Percentiles rank a stretch among this genome's conserved stretches.
phyloP scores from a whole-genome alignment of 805 yeast species.

The Zygosaccharomyces bisporus region DNA sequence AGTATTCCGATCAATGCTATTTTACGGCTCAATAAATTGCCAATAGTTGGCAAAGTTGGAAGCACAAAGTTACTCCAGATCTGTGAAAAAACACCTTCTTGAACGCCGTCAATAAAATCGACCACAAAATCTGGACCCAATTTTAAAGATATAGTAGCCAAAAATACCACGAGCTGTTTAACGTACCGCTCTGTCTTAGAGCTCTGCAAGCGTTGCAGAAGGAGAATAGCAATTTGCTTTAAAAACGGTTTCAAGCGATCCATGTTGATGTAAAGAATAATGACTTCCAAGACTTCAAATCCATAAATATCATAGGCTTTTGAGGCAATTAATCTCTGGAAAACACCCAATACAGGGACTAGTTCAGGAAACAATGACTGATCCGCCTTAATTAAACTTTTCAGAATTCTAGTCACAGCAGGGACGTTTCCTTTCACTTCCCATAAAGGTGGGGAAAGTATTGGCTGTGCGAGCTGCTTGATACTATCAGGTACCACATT shows the following conservation, averaged over 20 bases:
- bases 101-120: slow-evolving; percentile 68
- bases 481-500: slow-evolving; percentile 60
- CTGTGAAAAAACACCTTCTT: slow-evolving; percentile 53
- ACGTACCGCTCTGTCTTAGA: slow-evolving; percentile 80
- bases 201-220: slow-evolving; percentile 75
- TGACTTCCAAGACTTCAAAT: slow-evolving; percentile 73
- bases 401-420: slow-evolving; percentile 77
- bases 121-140: slow-evolving; percentile 52
- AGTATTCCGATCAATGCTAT: slow-evolving; percentile 49
- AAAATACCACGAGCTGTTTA: slow-evolving; percentile 62
- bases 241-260: slow-evolving; percentile 48
- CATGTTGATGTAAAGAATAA: slow-evolving; percentile 56
- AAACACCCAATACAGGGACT: slow-evolving; percentile 89
- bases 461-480: slow-evolving; percentile 67
- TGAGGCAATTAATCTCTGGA: slow-evolving; percentile 87
- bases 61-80: slow-evolving; percentile 41
- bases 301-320: slow-evolving; percentile 77
- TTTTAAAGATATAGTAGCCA: slow-evolving; percentile 49
- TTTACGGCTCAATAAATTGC: slow-evolving; percentile 54
- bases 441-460: slow-evolving; percentile 90
- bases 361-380: slow-evolving; percentile 41
- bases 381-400: slow-evolving; percentile 53
- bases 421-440: slow-evolving; percentile 91
- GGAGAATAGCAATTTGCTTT: slow-evolving; percentile 68
- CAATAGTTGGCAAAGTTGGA: slow-evolving; percentile 43